phyloP scores from a whole-genome alignment of 2,329 filamentous ascomycete species.

The Aquanectria penicillioides region DNA sequence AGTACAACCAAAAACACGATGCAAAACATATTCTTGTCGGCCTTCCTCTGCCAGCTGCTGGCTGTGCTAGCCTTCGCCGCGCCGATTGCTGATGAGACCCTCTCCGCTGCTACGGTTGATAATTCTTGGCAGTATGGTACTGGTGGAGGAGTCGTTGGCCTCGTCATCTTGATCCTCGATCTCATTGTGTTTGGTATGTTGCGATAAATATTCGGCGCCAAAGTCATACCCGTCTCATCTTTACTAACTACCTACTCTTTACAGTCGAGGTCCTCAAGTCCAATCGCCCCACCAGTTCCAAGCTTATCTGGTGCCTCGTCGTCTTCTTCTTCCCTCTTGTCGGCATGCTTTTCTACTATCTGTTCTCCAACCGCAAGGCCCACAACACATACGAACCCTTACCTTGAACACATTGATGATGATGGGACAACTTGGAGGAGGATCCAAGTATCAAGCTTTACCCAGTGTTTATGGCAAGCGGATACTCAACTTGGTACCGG shows the following conservation, averaged over 20 bases:
- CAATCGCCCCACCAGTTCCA: background rate
- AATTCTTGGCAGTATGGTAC: background rate
- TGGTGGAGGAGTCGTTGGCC: background rate
- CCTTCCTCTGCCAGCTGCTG: background rate
- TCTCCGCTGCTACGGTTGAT: background rate
- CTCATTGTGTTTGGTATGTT: background rate
- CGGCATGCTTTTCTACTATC: background rate
- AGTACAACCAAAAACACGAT: background rate
- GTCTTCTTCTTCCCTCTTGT: background rate
- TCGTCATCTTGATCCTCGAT: background rate
- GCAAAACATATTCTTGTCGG: background rate
- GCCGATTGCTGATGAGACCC: background rate
- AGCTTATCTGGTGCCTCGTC: background rate
- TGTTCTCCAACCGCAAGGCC: background rate
- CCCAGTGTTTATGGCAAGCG: too few relatives aligned
- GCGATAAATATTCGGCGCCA: too few relatives aligned
- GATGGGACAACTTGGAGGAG: too few relatives aligned
- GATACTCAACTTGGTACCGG: too few relatives aligned
- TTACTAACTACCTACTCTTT: background rate
- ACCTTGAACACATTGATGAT: too few relatives aligned
- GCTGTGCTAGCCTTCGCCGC: constrained; percentile 1
- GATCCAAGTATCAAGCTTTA: too few relatives aligned
- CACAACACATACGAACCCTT: background rate
- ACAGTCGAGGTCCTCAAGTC: background rate
- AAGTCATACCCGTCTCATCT: too few relatives aligned